Evolutionary conservation across 495 filamentous ascomycete species (phyloP).

Genomic region (Neurospora sp.): DNA sequence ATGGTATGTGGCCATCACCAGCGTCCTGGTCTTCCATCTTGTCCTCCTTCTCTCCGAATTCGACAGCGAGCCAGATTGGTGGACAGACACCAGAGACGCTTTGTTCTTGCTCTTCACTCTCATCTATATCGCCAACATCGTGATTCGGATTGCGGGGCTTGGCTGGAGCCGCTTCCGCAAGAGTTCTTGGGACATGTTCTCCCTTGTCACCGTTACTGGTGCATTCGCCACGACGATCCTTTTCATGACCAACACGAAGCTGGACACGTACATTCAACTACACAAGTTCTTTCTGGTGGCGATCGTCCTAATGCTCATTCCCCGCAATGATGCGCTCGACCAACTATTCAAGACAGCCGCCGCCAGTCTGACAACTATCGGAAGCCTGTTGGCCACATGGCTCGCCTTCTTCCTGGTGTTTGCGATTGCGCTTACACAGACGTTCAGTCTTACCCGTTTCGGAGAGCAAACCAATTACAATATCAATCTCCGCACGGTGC

Average conservation of each 20-base stretch:
- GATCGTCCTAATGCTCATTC: constrained; percentile 84
- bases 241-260: constrained; percentile 42
- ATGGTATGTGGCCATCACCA: constrained; percentile 79
- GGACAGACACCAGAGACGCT: constrained; percentile 58
- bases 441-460: constrained; percentile 91
- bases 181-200: constrained; percentile 94
- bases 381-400: constrained; percentile 93
- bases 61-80: constrained; percentile 57
- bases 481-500: constrained; percentile 87
- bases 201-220: constrained; percentile 74
- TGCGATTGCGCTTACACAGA: constrained; percentile 92
- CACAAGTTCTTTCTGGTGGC: constrained; percentile 93
- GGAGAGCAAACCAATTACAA: constrained; percentile 62
- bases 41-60: constrained; percentile 77
- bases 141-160: constrained; percentile 76
- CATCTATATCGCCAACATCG: constrained; percentile 75
- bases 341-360: constrained; percentile 99
- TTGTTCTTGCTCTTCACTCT: constrained; percentile 79
- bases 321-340: constrained; percentile 92
- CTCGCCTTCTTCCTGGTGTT: constrained; percentile 92
- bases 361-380: constrained; percentile 83
- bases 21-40: constrained; percentile 70
- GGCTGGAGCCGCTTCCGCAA: constrained; percentile 87
- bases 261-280: constrained; percentile 58
- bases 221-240: constrained; percentile 69